Conservation (phyloP, 345 rosid genomes). For the Fremontodendron californicum region DNA sequence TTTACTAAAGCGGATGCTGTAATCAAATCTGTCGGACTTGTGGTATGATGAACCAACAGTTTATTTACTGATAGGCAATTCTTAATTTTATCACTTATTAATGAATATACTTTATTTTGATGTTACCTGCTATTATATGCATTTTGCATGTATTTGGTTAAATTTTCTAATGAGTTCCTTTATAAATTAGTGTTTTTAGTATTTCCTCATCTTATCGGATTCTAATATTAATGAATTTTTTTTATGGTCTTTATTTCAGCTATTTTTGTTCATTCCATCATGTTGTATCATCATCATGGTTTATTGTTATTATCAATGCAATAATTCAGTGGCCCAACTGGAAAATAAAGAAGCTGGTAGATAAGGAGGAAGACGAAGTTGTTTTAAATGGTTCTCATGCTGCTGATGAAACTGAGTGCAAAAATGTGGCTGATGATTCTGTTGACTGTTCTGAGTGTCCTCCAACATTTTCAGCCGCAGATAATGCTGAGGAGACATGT, state of each 20-base stretch:
- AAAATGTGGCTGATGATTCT: constrained; percentile 20
- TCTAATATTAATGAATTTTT: not conserved
- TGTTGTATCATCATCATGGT: not conserved
- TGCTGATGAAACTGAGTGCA: constrained; percentile 26
- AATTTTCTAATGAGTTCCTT: not conserved
- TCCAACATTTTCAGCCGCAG: constrained; percentile 24
- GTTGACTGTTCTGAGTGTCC: constrained; percentile 32
- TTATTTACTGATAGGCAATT: not conserved
- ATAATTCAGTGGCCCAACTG: constrained; percentile 42
- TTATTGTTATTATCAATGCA: not conserved
- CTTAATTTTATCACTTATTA: not conserved
- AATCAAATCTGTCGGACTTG: constrained; percentile 66
- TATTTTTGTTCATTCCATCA: not conserved
- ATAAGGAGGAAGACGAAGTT: constrained; percentile 32
- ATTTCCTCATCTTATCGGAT: not conserved
- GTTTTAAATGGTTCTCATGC: constrained; percentile 21
- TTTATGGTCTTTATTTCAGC: not conserved
- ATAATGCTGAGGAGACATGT: constrained; percentile 27
- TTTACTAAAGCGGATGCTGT: constrained; percentile 71
- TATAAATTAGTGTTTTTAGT: not conserved
- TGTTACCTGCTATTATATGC: not conserved
- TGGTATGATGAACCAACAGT: constrained; percentile 38
- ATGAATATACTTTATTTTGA: not conserved
- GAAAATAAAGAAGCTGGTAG: constrained; percentile 40
- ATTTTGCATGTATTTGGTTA: not conserved